Conservation (phyloP, 257 asterid species). For the Primulina huaijiensis region DNA sequence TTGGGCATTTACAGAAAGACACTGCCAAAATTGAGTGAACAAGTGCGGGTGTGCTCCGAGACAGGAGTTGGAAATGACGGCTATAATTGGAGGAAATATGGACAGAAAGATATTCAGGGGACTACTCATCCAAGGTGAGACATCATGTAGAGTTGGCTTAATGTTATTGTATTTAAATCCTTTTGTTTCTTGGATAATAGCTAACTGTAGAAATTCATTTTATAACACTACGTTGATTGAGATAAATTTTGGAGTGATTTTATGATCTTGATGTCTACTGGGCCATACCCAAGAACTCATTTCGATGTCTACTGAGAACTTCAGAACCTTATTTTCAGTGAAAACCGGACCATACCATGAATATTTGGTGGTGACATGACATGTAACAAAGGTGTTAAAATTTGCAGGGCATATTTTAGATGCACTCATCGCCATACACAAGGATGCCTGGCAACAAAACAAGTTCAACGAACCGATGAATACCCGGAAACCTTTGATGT, state of each 20-base stretch:
- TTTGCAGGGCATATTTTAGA: constrained; percentile 57
- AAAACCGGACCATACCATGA: not conserved
- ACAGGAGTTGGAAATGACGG: constrained; percentile 32
- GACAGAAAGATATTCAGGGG: constrained; percentile 43
- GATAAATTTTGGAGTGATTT: no score
- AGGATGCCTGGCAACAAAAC: constrained; percentile 65
- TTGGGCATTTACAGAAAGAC: constrained; percentile 28
- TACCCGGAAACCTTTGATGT: constrained; percentile 36
- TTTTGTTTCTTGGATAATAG: constrained; percentile 4
- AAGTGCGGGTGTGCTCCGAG: constrained; percentile 21
- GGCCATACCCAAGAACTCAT: no score
- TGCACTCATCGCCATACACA: constrained; percentile 57
- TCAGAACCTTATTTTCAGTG: not conserved
- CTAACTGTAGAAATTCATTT: not conserved
- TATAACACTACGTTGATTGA: not conserved
- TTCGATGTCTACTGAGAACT: no score
- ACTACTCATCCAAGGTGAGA: constrained; percentile 43
- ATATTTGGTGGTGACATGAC: not conserved
- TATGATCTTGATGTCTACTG: no score
- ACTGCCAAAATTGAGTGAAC: constrained; percentile 23
- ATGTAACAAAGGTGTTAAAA: not conserved
- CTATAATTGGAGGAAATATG: constrained; percentile 45
- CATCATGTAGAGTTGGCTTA: not conserved
- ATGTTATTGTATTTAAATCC: not conserved
- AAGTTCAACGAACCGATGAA: constrained; percentile 50